Percentiles rank a stretch among this genome's conserved stretches.
Conservation (phyloP, 148 eudicot genomes). For the Pharnaceum exiguum region DNA sequence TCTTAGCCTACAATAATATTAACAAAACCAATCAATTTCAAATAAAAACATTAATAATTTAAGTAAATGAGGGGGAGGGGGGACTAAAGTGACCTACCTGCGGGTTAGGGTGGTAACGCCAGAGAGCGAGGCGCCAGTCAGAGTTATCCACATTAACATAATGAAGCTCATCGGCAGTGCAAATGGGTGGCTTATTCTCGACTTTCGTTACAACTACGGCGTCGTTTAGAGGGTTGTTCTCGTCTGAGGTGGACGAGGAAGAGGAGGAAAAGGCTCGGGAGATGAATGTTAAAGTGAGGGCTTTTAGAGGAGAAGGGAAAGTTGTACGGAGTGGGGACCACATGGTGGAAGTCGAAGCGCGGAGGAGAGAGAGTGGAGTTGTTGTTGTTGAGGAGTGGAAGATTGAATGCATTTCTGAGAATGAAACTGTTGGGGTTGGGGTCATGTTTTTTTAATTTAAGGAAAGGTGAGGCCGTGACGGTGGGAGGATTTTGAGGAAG, state of each 20-base stretch:
- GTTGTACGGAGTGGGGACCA: too few species aligned
- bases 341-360: too few species aligned
- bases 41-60: neutral
- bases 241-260: neutral
- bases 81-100: conserved; percentile 29
- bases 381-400: too few species aligned
- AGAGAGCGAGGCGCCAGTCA: conserved; percentile 84
- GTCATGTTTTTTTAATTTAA: too few species aligned
- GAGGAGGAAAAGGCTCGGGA: neutral
- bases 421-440: too few species aligned
- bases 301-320: too few species aligned
- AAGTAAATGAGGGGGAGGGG: neutral
- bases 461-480: too few species aligned
- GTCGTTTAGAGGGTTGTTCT: conserved; percentile 6
- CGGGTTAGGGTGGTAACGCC: conserved; percentile 82
- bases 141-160: conserved; percentile 64
- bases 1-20: conserved; percentile 40
- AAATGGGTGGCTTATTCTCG: conserved; percentile 56
- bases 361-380: too few species aligned
- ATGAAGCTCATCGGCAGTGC: conserved; percentile 97
- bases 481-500: too few species aligned
- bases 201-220: conserved; percentile 40
- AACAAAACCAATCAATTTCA: neutral
- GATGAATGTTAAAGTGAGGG: too few species aligned
- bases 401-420: too few species aligned